Conservation (phyloP, 208 protist species). For the Acanthamoeba culbertsoni region DNA sequence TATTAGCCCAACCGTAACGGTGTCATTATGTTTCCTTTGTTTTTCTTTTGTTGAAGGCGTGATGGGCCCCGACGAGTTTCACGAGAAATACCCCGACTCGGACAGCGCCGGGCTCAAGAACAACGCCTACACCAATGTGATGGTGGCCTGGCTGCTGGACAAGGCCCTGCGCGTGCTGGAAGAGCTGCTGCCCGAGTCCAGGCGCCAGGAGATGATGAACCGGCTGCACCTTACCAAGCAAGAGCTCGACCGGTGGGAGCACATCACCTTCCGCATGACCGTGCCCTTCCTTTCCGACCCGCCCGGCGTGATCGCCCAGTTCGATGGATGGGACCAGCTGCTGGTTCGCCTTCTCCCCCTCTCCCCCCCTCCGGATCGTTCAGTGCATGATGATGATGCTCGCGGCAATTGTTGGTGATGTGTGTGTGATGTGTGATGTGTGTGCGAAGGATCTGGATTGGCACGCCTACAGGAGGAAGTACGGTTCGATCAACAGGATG, state of each 20-base stretch:
- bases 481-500: conserved; percentile 57
- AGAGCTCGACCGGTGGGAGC: conserved; percentile 53
- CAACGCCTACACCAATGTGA: conserved; percentile 75
- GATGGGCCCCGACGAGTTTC: conserved; percentile 75
- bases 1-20: too few species aligned
- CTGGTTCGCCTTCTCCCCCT: neutral
- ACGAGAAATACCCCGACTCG: conserved; percentile 63
- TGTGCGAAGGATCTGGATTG: conserved; percentile 23
- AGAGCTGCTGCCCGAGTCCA: neutral
- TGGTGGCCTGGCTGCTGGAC: conserved; percentile 70
- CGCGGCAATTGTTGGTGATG: neutral
- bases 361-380: neutral
- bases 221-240: conserved; percentile 15
- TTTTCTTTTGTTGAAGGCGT: too few species aligned
- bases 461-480: conserved; percentile 62
- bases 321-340: conserved; percentile 62
- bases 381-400: neutral
- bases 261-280: conserved; percentile 60
- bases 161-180: conserved; percentile 68
- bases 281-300: conserved; percentile 48
- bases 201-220: neutral
- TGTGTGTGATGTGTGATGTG: neutral
- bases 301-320: conserved; percentile 65
- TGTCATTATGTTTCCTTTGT: too few species aligned
- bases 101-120: conserved; percentile 57